A percentile compares a stretch with the other conserved stretches of the same genome.
These are phyloP conservation scores for Euptelea pleiosperma DNA, from an alignment of 164 flowering plant genomes.

Conservation along the genomic window DNA sequence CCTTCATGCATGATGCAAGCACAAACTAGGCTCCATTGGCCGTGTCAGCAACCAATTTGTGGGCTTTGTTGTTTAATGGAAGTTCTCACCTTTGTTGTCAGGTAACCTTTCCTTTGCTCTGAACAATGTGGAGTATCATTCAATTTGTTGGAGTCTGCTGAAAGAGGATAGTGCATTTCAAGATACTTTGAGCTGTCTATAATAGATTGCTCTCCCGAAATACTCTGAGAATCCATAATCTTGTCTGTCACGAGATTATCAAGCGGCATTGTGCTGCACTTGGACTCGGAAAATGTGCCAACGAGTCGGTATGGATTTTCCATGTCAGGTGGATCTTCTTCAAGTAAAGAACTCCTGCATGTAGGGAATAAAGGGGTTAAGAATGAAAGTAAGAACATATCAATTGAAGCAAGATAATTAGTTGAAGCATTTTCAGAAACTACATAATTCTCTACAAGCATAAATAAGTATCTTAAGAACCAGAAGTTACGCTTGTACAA, in stretches of 20 bases:
- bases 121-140: background rate
- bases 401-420: no score
- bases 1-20: background rate
- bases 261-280: constrained; percentile 3
- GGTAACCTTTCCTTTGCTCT: constrained; percentile 4
- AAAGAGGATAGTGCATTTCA: constrained; percentile 27
- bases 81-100: constrained; percentile 10
- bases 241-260: constrained; percentile 17
- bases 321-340: background rate
- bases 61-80: no score
- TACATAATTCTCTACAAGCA: constrained; percentile 29
- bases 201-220: constrained; percentile 9
- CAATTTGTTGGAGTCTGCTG: constrained; percentile 22
- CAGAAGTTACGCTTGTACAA: constrained; percentile 48
- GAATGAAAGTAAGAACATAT: no score
- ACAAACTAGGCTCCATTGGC: background rate
- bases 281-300: constrained; percentile 17
- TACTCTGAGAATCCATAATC: constrained; percentile 16
- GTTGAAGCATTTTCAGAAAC: constrained; percentile 15
- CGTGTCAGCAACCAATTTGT: background rate
- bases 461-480: constrained; percentile 35
- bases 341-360: no score
- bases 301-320: constrained; percentile 9
- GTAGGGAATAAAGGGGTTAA: no score
- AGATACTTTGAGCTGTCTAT: constrained; percentile 21